A percentile compares a stretch with the other conserved stretches of the same genome.
These are phyloP conservation scores for Paramyrothecium roridum DNA, from an alignment of 2,329 filamentous ascomycete genomes.

Conservation along the genomic window DNA sequence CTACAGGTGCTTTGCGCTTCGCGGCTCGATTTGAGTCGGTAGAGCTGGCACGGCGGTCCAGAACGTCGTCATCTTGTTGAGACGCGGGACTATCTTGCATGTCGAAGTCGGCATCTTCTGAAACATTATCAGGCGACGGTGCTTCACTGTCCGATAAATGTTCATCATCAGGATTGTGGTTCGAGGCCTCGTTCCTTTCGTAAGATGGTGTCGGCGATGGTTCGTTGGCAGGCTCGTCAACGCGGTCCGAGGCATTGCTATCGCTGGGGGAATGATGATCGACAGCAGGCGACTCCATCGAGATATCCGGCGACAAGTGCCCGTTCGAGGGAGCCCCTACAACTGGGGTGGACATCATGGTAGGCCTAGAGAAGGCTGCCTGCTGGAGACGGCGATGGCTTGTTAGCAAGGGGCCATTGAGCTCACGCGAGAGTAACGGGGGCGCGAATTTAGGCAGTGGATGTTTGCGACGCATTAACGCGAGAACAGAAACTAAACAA, in stretches of 20 bases:
- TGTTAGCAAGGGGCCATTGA: conserved; percentile 26
- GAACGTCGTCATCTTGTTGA: conserved; percentile 41
- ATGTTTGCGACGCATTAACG: conserved; percentile 24
- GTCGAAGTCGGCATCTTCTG: conserved; percentile 74
- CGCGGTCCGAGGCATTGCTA: conserved; percentile 73
- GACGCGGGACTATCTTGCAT: conserved; percentile 56
- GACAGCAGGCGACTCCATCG: conserved; percentile 34
- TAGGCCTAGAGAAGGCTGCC: conserved; percentile 59
- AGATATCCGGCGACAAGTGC: conserved; percentile 54
- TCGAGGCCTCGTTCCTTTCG: conserved; percentile 36
- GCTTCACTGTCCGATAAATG: conserved; percentile 43
- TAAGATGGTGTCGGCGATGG: conserved; percentile 41
- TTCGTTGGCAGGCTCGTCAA: conserved; percentile 52
- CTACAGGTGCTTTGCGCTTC: conserved; percentile 69
- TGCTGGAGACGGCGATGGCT: conserved; percentile 27
- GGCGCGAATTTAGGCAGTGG: conserved; percentile 15
- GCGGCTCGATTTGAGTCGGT: conserved; percentile 63
- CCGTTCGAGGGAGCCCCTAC: conserved; percentile 65
- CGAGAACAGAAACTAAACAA: conserved; percentile 10
- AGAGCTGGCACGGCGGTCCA: conserved; percentile 63
- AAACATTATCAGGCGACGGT: conserved; percentile 52
- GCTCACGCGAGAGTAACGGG: conserved; percentile 10
- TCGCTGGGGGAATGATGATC: conserved; percentile 42
- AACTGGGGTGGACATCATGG: conserved; percentile 61
- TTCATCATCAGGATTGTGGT: conserved; percentile 33